Percentiles rank a stretch among this genome's conserved stretches.
These are phyloP conservation scores for Colletotrichum theobromicola DNA, from an alignment of 2,329 filamentous ascomycete genomes.

Conservation along the genomic window DNA sequence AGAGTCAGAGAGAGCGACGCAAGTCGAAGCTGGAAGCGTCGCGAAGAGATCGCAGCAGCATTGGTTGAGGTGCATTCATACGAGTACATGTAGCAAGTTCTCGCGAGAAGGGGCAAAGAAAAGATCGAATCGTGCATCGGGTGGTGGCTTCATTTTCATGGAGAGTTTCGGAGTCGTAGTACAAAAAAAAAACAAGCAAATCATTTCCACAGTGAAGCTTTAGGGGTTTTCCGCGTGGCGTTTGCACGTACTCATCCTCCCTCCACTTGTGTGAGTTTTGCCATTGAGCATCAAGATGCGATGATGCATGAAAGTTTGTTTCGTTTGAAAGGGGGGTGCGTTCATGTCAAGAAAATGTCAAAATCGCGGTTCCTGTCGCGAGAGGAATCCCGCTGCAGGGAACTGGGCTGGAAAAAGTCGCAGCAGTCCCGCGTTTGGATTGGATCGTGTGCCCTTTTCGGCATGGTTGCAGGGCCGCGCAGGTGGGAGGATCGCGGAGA, in stretches of 20 bases:
- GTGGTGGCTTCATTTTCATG: neutral
- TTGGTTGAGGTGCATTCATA: constrained; percentile 17
- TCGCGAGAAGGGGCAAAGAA: neutral
- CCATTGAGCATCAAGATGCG: neutral
- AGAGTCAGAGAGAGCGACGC: constrained; percentile 18
- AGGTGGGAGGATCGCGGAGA: constrained; percentile 2
- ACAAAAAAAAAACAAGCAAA: neutral
- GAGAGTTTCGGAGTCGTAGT: neutral
- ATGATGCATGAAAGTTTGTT: neutral
- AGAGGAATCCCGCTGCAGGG: neutral
- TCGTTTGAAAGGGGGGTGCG: neutral
- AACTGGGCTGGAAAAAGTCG: neutral
- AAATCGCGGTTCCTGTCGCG: neutral
- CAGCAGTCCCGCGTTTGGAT: neutral
- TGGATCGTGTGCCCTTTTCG: neutral
- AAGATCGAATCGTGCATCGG: neutral
- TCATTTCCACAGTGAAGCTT: neutral
- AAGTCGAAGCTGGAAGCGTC: constrained; percentile 8
- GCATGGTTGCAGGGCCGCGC: neutral
- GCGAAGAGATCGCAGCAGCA: neutral
- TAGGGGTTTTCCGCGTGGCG: neutral
- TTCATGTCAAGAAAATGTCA: neutral
- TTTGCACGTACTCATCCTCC: neutral
- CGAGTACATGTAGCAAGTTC: neutral
- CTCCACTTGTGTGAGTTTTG: neutral